These are phyloP conservation scores for Phytophthora pluvialis DNA, from an alignment of 352 stramenopile genomes.

Conservation along the genomic window DNA sequence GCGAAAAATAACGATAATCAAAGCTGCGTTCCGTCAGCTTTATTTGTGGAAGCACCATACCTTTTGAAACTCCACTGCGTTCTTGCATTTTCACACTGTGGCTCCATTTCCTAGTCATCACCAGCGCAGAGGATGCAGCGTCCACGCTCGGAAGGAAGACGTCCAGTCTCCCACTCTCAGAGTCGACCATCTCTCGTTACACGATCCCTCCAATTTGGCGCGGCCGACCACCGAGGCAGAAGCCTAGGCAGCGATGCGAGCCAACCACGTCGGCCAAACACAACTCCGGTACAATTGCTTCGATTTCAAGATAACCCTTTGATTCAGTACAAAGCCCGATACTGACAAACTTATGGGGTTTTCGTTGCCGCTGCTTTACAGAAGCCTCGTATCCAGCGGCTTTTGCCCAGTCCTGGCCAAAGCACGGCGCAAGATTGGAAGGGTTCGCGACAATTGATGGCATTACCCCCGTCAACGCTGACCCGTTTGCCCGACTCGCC, in stretches of 20 bases:
- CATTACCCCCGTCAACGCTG: constrained; percentile 40
- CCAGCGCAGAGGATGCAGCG: constrained; percentile 19
- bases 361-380: constrained; percentile 12
- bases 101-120: background rate
- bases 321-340: background rate
- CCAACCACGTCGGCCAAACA: constrained; percentile 42
- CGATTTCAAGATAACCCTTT: background rate
- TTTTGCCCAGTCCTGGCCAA: constrained; percentile 40
- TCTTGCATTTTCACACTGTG: no score
- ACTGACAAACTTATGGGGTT: constrained; percentile 2
- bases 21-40: no score
- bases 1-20: no score
- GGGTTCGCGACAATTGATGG: constrained; percentile 1
- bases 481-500: constrained; percentile 64
- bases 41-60: no score
- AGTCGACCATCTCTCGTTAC: constrained; percentile 12
- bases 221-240: constrained; percentile 3
- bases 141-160: constrained; percentile 21
- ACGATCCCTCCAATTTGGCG: constrained; percentile 29
- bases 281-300: constrained; percentile 37
- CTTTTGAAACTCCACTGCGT: no score
- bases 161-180: background rate
- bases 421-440: constrained; percentile 15
- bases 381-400: constrained; percentile 52
- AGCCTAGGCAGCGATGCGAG: background rate